phyloP scores from a whole-genome alignment of 805 yeast genomes.

The Kluyveromyces wickerhamii region DNA sequence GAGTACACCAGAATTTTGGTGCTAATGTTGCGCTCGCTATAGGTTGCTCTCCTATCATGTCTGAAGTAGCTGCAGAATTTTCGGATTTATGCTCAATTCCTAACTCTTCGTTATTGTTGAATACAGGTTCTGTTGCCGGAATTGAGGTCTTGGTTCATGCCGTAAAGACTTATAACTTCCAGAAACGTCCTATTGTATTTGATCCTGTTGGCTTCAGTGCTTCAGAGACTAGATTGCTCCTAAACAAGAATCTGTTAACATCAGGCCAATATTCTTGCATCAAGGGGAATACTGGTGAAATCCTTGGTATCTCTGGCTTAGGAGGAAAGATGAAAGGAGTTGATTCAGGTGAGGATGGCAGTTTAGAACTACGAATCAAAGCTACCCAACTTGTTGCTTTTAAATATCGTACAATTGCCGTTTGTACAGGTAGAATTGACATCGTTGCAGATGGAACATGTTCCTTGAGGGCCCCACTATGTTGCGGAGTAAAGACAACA shows the following conservation, averaged over 20 bases:
- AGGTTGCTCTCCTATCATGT: constrained; percentile 87
- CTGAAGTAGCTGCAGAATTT: constrained; percentile 62
- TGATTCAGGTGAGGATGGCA: constrained; percentile 36
- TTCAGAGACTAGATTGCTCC: constrained; percentile 43
- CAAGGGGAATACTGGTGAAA: constrained; percentile 85
- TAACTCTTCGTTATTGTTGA: constrained; percentile 50
- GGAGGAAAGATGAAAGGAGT: constrained; percentile 60
- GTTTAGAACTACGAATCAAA: constrained; percentile 24
- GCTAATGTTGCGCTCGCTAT: constrained; percentile 81
- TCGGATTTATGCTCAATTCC: constrained; percentile 54
- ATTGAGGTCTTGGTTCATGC: constrained; percentile 43
- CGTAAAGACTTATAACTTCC: constrained; percentile 46
- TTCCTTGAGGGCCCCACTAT: constrained; percentile 17
- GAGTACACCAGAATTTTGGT: constrained; percentile 80
- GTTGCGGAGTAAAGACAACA: constrained; percentile 11
- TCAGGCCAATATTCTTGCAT: constrained; percentile 56
- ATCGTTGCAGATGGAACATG: constrained; percentile 41
- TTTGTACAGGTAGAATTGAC: constrained; percentile 59
- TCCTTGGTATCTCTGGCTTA: constrained; percentile 48
- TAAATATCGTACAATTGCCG: constrained; percentile 51
- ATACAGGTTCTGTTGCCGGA: constrained; percentile 65
- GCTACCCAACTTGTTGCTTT: constrained; percentile 44
- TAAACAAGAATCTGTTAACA: constrained; percentile 43
- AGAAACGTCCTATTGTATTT: constrained; percentile 56
- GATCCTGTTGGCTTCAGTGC: constrained; percentile 97